Evolutionary conservation across 306 rosid species (phyloP), one percentile per base, ranked within the genome.

Genomic region (Adenanthera pavonina): DNA sequence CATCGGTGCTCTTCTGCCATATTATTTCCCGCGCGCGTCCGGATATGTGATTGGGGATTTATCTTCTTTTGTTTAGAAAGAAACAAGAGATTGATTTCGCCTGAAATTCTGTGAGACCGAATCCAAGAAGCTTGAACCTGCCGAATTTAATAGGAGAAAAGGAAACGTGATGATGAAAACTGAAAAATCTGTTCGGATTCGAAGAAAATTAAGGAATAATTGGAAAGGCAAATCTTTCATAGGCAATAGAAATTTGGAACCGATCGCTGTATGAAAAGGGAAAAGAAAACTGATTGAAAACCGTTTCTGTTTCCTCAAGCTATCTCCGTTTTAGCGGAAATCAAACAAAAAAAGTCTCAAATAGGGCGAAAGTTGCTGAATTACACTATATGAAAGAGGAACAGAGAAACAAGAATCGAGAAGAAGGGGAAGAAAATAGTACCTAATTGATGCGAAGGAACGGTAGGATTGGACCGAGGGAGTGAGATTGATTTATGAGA

Each of bases 1-100:
- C 97, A 95, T 87, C 95, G 66, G 79, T 95, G 98, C 77, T 95
- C 97, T 78, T 95, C 98, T 64, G 98, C 97, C 98, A 94, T 94
- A 2, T 64, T 78, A 65, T 25, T 72, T 46, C 61, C 2, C 61
- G 11, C 14, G 47, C 25, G 73, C 7, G 1, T 66, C 13, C 25
- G 49, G 77, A 76, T 80, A 80, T 79, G 77, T 3, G 75, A 3
- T 60, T 33, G 0, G 13, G 2, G 65, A 15, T 64, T 81, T 15
- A 66, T 38, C 48, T 57, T 64, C 71, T 6, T 35, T 68, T 33
- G 60, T 15, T 7, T 11, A 54, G 35, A 51, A 35, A 0, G 10
- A 78, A 33, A 48, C 49, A 54, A 35, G 6, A 34, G 41, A 30
- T 35, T 6, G 61, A 20, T 76, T 74, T 38, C 47, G 52, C 15